Conservation (phyloP, 1,139 yeast genomes). For the Casaregolazyma lundiana region DNA sequence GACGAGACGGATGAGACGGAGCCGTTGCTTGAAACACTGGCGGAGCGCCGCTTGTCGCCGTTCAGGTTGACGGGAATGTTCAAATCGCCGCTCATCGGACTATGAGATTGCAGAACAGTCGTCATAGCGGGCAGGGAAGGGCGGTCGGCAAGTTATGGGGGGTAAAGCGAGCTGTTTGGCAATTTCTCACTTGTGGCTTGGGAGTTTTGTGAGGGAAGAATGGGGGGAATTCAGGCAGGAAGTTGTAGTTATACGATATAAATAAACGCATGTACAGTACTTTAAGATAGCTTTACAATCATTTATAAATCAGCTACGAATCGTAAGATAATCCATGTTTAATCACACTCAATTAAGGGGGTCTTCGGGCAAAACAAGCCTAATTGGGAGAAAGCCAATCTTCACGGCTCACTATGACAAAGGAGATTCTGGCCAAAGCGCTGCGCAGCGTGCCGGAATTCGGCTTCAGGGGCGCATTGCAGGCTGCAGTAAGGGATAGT, state of each 20-base stretch:
- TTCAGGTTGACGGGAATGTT: not conserved
- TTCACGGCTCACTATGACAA: slow-evolving; percentile 14
- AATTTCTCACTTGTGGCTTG: too few relatives aligned
- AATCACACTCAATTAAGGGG: too few relatives aligned
- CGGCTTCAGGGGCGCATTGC: slow-evolving; percentile 68
- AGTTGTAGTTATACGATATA: too few relatives aligned
- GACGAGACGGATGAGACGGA: not conserved
- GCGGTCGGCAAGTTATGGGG: not conserved
- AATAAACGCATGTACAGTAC: too few relatives aligned
- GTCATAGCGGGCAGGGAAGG: not conserved
- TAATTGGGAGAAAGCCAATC: too few relatives aligned
- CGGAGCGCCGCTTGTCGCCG: not conserved
- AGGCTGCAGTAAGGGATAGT: slow-evolving; percentile 55
- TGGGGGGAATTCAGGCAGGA: not conserved
- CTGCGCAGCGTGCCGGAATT: slow-evolving; percentile 54
- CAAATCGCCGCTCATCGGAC: not conserved
- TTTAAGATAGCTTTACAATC: too few relatives aligned
- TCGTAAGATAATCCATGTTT: too few relatives aligned
- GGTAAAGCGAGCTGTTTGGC: too few relatives aligned
- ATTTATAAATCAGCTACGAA: too few relatives aligned
- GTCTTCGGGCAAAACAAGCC: too few relatives aligned
- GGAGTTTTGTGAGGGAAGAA: not conserved
- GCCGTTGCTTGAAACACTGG: not conserved
- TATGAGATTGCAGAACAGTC: not conserved
- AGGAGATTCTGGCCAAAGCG: slow-evolving; percentile 44